Percentiles rank a stretch among this genome's conserved stretches.
phyloP scores from a whole-genome alignment of 192 early-diverging fungal species.

The Bifiguratus adelaidae region DNA sequence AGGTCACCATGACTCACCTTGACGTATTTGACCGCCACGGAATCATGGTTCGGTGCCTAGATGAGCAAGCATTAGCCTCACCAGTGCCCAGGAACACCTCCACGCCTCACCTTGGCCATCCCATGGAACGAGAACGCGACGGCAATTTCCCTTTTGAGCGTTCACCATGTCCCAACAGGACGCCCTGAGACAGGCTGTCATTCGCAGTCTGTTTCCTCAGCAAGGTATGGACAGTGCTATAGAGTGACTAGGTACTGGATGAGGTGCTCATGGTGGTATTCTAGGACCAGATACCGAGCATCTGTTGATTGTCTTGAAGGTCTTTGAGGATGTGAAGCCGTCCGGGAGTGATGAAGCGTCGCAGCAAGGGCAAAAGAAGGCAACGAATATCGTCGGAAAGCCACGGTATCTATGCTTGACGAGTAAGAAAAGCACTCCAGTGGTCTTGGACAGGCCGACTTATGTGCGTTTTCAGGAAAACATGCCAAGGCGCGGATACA shows the following conservation, averaged over 20 bases:
- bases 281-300: constrained; percentile 6
- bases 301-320: constrained; percentile 25
- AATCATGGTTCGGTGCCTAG: no score
- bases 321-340: constrained; percentile 33
- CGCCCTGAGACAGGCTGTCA: constrained; percentile 6
- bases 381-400: constrained; percentile 29
- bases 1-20: no score
- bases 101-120: no score
- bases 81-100: no score
- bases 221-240: not conserved
- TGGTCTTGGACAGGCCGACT: not conserved
- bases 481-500: constrained; percentile 26
- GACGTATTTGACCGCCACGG: no score
- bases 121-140: not conserved
- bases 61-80: no score
- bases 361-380: constrained; percentile 8
- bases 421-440: constrained; percentile 13
- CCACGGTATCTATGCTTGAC: constrained; percentile 42
- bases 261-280: not conserved
- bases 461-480: not conserved
- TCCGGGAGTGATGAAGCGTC: constrained; percentile 15
- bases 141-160: not conserved
- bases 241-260: not conserved
- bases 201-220: constrained; percentile 1
- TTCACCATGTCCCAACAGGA: constrained; percentile 7